phyloP scores from a whole-genome alignment of 768 basidiomycete genomes.

The Asterophora lycoperdoides region DNA sequence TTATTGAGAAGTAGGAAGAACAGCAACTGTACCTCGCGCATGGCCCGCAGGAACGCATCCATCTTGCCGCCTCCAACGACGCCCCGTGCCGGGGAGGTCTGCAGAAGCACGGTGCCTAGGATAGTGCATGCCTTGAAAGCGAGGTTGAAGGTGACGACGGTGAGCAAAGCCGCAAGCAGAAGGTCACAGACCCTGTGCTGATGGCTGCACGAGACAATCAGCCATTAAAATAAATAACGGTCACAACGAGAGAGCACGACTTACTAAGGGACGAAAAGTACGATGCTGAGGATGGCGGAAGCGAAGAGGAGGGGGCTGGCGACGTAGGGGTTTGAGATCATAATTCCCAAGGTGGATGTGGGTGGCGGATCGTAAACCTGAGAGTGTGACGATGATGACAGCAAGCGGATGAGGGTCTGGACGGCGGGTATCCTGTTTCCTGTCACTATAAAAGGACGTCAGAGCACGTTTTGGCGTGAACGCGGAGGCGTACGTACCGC shows the following conservation, averaged over 20 bases:
- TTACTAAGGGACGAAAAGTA: constrained; percentile 52
- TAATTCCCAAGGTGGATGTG: constrained; percentile 21
- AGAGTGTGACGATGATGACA: constrained; percentile 34
- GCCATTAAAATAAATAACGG: background rate
- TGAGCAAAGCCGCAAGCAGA: constrained; percentile 73
- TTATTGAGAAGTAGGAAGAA: background rate
- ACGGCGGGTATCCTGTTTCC: constrained; percentile 58
- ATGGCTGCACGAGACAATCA: constrained; percentile 16
- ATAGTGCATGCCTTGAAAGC: constrained; percentile 82
- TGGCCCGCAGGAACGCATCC: constrained; percentile 74
- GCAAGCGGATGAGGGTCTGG: constrained; percentile 41
- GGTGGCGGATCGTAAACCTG: constrained; percentile 28
- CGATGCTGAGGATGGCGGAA: constrained; percentile 48
- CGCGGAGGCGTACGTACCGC: constrained; percentile 37
- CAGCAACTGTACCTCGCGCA: constrained; percentile 68
- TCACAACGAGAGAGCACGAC: constrained; percentile 19
- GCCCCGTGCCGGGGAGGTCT: constrained; percentile 78
- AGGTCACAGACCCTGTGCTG: constrained; percentile 79
- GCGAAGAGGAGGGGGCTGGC: constrained; percentile 60
- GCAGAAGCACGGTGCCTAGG: constrained; percentile 82
- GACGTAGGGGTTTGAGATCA: constrained; percentile 74
- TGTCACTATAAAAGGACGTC: constrained; percentile 39
- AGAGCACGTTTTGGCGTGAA: no score
- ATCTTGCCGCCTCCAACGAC: constrained; percentile 60
- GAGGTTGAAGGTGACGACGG: constrained; percentile 73